Conservation (phyloP, 2,329 filamentous ascomycete species). For the Colletotrichum trifolii region DNA sequence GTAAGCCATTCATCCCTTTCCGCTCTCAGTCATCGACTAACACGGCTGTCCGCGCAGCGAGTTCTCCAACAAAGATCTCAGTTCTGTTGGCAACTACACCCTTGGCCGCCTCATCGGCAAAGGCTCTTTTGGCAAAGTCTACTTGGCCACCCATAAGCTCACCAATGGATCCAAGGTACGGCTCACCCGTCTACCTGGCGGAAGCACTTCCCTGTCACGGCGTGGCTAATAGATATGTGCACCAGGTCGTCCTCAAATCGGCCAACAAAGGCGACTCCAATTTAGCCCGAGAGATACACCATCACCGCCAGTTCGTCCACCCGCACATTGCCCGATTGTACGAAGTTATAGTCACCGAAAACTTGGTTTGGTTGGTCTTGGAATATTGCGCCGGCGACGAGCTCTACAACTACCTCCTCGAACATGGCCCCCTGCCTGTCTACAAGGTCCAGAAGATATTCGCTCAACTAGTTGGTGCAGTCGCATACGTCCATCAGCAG, state of each 20-base stretch:
- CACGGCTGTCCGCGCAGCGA: constrained; percentile 68
- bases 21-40: constrained; percentile 8
- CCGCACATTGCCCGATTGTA: constrained; percentile 97
- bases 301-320: constrained; percentile 97
- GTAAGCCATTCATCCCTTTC: constrained; percentile 65
- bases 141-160: constrained; percentile 94
- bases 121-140: constrained; percentile 98
- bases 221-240: constrained; percentile 16
- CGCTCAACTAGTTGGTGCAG: constrained; percentile 92
- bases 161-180: constrained; percentile 96
- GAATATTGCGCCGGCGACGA: constrained; percentile 98
- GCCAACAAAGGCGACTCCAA: constrained; percentile 97
- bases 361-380: constrained; percentile 92
- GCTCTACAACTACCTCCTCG: constrained; percentile 93
- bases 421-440: constrained; percentile 84
- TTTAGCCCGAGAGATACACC: constrained; percentile 96
- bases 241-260: constrained; percentile 95
- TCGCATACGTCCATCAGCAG: constrained; percentile 93
- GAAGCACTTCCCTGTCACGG: neutral
- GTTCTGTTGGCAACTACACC: constrained; percentile 93
- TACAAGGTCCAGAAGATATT: constrained; percentile 96
- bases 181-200: neutral
- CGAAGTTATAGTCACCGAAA: constrained; percentile 97
- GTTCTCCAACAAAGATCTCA: constrained; percentile 91
- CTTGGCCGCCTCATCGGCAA: constrained; percentile 94